Conservation (phyloP, 2,329 filamentous ascomycete genomes). For the Alternaria novae-zelandiae region DNA sequence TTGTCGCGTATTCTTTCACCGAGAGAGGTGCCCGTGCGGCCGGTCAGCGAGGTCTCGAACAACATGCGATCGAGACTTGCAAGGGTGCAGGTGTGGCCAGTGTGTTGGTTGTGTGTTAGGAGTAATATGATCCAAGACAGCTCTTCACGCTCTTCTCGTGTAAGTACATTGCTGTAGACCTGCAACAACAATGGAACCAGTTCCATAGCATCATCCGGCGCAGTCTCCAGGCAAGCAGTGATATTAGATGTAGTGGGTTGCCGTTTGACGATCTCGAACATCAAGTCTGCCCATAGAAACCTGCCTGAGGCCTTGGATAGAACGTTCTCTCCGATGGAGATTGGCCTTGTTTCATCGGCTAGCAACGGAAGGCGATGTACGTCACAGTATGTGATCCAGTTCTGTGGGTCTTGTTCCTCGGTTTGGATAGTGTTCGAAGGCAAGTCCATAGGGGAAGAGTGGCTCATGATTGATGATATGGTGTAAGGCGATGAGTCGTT, state of each 20-base stretch:
- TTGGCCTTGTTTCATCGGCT: neutral
- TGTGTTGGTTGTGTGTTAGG: neutral
- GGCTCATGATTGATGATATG: neutral
- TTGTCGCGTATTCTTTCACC: neutral
- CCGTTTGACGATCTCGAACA: neutral
- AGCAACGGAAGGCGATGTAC: neutral
- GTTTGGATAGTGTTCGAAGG: neutral
- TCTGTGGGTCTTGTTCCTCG: neutral
- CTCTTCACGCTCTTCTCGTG: neutral
- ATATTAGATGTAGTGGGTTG: neutral
- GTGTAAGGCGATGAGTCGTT: neutral
- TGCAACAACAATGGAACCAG: neutral
- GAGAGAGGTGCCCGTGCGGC: neutral
- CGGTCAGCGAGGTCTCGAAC: neutral
- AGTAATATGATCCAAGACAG: neutral
- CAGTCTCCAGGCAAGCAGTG: neutral
- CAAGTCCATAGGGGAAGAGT: neutral
- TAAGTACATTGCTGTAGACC: neutral
- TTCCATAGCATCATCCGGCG: neutral
- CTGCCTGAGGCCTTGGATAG: neutral
- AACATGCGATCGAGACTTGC: neutral
- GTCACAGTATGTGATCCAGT: neutral
- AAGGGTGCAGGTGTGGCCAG: neutral
- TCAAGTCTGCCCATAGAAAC: conserved; percentile 1
- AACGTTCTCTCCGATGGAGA: neutral